A percentile compares a stretch with the other conserved stretches of the same genome.
Evolutionary conservation across 352 stramenopile species (phyloP).

Genomic region (Phytopythium mirpurense): DNA sequence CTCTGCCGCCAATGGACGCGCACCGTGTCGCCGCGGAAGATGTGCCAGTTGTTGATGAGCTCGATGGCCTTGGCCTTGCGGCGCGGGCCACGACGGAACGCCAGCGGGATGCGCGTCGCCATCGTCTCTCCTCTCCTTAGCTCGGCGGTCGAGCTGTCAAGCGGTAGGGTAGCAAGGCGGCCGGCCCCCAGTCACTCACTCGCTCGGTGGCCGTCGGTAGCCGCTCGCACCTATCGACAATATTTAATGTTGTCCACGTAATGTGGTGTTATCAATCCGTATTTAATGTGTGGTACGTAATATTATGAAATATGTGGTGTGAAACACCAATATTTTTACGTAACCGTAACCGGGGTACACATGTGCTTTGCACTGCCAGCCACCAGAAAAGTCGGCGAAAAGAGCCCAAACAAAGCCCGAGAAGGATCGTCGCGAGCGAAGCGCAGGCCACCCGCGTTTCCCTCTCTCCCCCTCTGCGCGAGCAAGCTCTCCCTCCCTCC

Average conservation of each 20-base stretch:
- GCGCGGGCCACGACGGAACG: constrained; percentile 70
- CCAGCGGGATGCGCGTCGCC: constrained; percentile 69
- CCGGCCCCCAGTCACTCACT: too few species aligned
- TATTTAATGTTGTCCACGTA: background rate
- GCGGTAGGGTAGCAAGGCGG: too few species aligned
- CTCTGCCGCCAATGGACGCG: constrained; percentile 5
- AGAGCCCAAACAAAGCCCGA: constrained; percentile 2
- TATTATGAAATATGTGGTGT: too few species aligned
- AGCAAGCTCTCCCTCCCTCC: background rate
- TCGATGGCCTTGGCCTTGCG: constrained; percentile 79
- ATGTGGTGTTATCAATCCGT: too few species aligned
- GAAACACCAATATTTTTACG: too few species aligned
- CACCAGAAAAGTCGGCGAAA: constrained; percentile 40
- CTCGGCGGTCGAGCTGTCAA: too few species aligned
- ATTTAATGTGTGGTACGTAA: too few species aligned
- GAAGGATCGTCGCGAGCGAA: background rate
- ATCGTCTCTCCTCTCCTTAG: constrained; percentile 26
- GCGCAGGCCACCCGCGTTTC: background rate
- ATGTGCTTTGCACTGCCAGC: constrained; percentile 6
- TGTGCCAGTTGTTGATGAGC: constrained; percentile 77
- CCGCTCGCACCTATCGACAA: background rate
- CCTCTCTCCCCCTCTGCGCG: background rate
- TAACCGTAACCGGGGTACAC: background rate
- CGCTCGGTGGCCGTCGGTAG: constrained; percentile 1
- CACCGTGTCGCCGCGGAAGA: constrained; percentile 70